These are phyloP conservation scores for Lactifluus subvellereus DNA, from an alignment of 768 basidiomycete species.

Conservation along the genomic window DNA sequence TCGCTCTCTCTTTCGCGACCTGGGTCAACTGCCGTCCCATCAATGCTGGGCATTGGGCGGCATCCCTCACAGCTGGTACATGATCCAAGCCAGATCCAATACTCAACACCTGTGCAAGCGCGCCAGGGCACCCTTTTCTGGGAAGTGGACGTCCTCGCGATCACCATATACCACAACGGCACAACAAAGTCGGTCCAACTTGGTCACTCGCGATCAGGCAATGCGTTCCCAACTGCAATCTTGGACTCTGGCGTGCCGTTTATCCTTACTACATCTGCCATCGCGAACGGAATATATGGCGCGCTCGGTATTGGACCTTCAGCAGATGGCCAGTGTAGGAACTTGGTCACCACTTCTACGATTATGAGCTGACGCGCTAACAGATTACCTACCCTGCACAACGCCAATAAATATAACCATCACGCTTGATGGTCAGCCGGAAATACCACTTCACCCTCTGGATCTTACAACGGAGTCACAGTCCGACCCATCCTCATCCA, in stretches of 20 bases:
- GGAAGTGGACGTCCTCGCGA: constrained; percentile 51
- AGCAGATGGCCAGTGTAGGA: constrained; percentile 59
- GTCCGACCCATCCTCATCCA: constrained; percentile 36
- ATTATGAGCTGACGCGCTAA: neutral
- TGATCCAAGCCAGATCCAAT: constrained; percentile 48
- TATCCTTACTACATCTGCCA: constrained; percentile 52
- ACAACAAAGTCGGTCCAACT: constrained; percentile 37
- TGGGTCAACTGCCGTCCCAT: constrained; percentile 49
- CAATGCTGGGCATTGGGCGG: constrained; percentile 60
- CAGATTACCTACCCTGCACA: constrained; percentile 71
- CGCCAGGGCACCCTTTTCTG: constrained; percentile 47
- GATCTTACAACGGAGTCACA: constrained; percentile 55
- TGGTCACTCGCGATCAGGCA: constrained; percentile 36
- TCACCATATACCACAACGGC: constrained; percentile 56
- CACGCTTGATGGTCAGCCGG: constrained; percentile 51
- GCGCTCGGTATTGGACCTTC: constrained; percentile 58
- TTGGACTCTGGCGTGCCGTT: constrained; percentile 66
- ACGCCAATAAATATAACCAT: constrained; percentile 69
- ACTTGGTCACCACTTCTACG: neutral
- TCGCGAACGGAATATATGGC: constrained; percentile 77
- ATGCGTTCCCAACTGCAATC: constrained; percentile 53
- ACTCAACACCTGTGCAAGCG: constrained; percentile 42
- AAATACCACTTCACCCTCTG: constrained; percentile 65
- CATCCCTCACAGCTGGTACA: constrained; percentile 52
- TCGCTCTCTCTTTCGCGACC: constrained; percentile 66